Conservation (phyloP, 352 stramenopile species). For the Phytophthora kernoviae region DNA sequence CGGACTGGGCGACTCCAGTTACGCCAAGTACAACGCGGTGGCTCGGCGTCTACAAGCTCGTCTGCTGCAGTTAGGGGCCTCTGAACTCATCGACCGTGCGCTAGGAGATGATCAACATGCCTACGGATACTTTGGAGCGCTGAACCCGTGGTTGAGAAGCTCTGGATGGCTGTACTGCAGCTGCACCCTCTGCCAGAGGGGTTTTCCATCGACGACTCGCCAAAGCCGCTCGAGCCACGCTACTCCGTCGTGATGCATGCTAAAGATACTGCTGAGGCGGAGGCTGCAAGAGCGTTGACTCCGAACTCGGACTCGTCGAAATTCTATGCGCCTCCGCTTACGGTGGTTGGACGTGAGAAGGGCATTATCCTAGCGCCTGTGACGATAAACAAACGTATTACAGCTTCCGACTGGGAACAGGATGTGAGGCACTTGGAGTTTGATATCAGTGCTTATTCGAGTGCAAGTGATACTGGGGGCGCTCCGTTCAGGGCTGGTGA, state of each 20-base stretch:
- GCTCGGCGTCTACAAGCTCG: slow-evolving; percentile 84
- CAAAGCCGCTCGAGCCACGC: slow-evolving; percentile 50
- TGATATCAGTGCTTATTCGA: slow-evolving; percentile 32
- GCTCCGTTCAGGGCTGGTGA: slow-evolving; percentile 64
- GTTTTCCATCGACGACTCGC: slow-evolving; percentile 69
- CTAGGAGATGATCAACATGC: slow-evolving; percentile 90
- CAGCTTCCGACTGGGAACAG: slow-evolving; percentile 74
- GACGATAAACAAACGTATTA: slow-evolving; percentile 67
- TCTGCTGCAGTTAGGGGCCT: slow-evolving; percentile 85
- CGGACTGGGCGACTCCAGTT: slow-evolving; percentile 92
- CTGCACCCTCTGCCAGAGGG: slow-evolving; percentile 55
- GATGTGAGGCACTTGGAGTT: slow-evolving; percentile 85
- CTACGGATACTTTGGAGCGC: slow-evolving; percentile 85
- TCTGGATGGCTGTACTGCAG: slow-evolving; percentile 64
- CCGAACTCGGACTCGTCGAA: slow-evolving; percentile 38
- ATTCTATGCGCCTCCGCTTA: slow-evolving; percentile 68
- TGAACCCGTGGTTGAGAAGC: slow-evolving; percentile 83
- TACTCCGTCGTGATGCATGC: slow-evolving; percentile 50
- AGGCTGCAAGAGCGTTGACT: slow-evolving; percentile 19
- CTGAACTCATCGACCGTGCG: slow-evolving; percentile 71
- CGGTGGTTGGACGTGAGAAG: slow-evolving; percentile 40
- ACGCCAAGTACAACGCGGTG: slow-evolving; percentile 93
- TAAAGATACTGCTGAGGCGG: slow-evolving; percentile 11
- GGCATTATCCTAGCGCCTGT: slow-evolving; percentile 63
- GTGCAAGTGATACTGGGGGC: background rate